Base-by-base conservation (phyloP, 495 filamentous ascomycete genomes). In the Tuber umbilicatum region DNA sequence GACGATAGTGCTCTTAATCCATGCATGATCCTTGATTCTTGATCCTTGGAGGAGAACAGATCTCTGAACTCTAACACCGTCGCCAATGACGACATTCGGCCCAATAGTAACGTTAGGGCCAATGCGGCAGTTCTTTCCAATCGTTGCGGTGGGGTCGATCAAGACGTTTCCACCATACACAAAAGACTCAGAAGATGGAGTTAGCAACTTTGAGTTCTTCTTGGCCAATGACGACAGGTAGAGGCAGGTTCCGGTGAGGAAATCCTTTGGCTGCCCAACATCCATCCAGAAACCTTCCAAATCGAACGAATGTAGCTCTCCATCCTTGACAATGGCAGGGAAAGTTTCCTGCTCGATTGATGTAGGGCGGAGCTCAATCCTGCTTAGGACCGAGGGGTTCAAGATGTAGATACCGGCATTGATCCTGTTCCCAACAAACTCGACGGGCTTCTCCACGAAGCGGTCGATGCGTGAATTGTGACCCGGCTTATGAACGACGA, bases 231-330 rank as follows among this genome's bases (percentile, higher is more conserved):
- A 96, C 37, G 92, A 93, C 70, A 99, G 90, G 86, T 98, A 99
- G 70, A 99, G 89, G 84, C 96, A 99, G 77, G 95, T 98, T 75
- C 95, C 95, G 43, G 90, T 92, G 71, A 99, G 87, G 88, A 99
- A 99, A 83, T 99, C 95, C 86, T 99, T 99, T 72, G 95, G 95
- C 84, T 99, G 95, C 80, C 95, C 95, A 74, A 99, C 94, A 81
- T 99, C 95, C 95, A 99, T 99, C 95, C 95, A 99, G 87, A 97
- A 99, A 78, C 95, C 94, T 78, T 99, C 96, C 50, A 99, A 88
- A 84, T 99, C 95, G 83, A 97, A 97, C 3, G 94, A 97, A 88
- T 99, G 95, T 69, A 99, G 86, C 84, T 97, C 89, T 72, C 93
- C 92, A 82, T 97, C 96, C 81, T 87, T 90, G 84, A 90, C 91